Evolutionary conservation across 306 rosid species (phyloP).

Genomic region (Gynostemma pentaphyllum): DNA sequence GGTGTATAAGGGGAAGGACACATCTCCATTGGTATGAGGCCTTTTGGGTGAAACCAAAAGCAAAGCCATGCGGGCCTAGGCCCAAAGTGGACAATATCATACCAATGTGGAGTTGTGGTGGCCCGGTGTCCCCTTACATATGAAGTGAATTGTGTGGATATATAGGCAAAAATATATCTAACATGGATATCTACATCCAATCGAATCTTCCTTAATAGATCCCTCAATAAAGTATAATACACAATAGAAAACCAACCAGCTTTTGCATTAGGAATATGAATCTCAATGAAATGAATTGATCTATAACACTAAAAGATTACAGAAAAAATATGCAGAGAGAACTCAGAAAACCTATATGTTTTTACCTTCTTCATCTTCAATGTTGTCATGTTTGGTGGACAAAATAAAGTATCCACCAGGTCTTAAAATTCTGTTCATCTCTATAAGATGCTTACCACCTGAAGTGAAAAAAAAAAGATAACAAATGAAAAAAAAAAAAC

Average conservation of each 20-base stretch:
- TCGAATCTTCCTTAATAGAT: not conserved
- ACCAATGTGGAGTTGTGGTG: no score
- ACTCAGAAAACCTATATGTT: conserved; percentile 2
- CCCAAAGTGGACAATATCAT: no score
- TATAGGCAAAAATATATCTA: not conserved
- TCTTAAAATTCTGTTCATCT: conserved; percentile 84
- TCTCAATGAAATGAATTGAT: not conserved
- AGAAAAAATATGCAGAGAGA: not conserved
- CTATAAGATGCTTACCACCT: conserved; percentile 87
- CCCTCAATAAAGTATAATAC: not conserved
- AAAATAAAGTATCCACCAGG: conserved; percentile 80
- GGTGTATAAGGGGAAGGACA: no score
- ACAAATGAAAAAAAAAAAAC: not conserved
- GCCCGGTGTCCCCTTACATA: no score
- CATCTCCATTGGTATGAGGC: no score
- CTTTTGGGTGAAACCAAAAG: no score
- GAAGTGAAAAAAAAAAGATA: conserved; percentile 10
- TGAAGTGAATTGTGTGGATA: not conserved
- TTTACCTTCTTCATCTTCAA: conserved; percentile 92
- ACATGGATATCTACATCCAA: not conserved
- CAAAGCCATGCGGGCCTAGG: no score
- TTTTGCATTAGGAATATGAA: not conserved
- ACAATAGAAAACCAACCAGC: not conserved
- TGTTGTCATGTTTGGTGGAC: conserved; percentile 65
- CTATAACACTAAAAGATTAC: not conserved